phyloP scores from a whole-genome alignment of 176 grass and related monocot species.

The Urochloa ruziziensis region DNA sequence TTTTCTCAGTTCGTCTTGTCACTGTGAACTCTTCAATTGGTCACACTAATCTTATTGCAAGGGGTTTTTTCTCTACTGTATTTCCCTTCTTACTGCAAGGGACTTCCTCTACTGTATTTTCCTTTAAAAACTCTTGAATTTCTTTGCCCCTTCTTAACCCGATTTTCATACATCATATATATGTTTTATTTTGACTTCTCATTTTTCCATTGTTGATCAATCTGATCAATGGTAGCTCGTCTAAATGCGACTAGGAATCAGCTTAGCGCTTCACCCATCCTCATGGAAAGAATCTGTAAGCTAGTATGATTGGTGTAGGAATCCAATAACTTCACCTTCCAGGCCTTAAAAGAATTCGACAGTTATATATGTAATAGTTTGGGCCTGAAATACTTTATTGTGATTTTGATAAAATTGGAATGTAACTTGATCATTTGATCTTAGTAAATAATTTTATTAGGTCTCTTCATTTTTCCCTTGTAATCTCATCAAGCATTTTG shows the following conservation, averaged over 20 bases:
- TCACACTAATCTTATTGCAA: too few relatives aligned
- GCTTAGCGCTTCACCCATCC: not conserved
- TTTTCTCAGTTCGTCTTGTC: not conserved
- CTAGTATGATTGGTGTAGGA: not conserved
- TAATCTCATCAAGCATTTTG: not conserved
- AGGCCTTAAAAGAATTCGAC: not conserved
- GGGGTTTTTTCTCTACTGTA: not conserved
- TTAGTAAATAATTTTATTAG: not conserved
- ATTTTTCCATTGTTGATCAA: not conserved
- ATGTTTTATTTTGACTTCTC: not conserved
- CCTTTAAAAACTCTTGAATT: not conserved
- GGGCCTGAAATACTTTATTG: not conserved
- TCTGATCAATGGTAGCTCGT: not conserved
- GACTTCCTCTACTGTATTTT: not conserved
- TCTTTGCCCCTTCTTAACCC: not conserved
- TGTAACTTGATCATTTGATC: not conserved
- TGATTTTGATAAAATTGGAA: constrained; percentile 1
- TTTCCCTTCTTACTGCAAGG: too few relatives aligned
- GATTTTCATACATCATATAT: not conserved
- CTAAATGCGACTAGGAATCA: not conserved
- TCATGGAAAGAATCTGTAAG: not conserved
- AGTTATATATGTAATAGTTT: not conserved
- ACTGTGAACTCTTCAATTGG: not conserved
- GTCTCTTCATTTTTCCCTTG: not conserved
- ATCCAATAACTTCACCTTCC: not conserved